phyloP scores from a whole-genome alignment of 306 rosid genomes.

The Psophocarpus tetragonolobus region DNA sequence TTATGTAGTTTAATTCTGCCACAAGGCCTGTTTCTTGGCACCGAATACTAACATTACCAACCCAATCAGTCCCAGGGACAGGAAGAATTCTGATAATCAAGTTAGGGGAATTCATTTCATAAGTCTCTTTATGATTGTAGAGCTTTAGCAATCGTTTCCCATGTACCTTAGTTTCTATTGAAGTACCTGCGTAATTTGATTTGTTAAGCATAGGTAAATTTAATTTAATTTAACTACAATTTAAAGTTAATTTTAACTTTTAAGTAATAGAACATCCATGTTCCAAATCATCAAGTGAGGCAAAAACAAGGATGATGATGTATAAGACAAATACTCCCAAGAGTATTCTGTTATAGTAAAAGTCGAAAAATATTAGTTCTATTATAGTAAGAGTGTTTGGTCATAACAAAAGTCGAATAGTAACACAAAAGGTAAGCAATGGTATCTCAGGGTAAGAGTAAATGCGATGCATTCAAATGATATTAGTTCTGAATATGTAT shows the following conservation, averaged over 20 bases:
- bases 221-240: not conserved
- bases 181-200: constrained; percentile 53
- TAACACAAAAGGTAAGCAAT: no score
- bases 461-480: no score
- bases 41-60: constrained; percentile 51
- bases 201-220: not conserved
- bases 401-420: no score
- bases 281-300: not conserved
- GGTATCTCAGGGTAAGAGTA: no score
- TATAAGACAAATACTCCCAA: no score
- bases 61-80: constrained; percentile 58
- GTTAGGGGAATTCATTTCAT: constrained; percentile 61
- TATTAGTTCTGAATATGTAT: no score
- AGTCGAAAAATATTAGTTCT: no score
- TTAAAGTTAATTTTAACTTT: not conserved
- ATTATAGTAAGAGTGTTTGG: no score
- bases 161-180: constrained; percentile 53
- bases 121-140: constrained; percentile 66
- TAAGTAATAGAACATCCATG: not conserved
- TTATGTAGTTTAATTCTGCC: constrained; percentile 57
- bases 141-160: constrained; percentile 64
- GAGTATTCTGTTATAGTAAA: no score
- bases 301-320: not conserved
- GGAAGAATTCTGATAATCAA: constrained; percentile 60
- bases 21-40: constrained; percentile 64